These are phyloP conservation scores for Danielia oregonensis DNA, from an alignment of 805 yeast species.

Conservation along the genomic window DNA sequence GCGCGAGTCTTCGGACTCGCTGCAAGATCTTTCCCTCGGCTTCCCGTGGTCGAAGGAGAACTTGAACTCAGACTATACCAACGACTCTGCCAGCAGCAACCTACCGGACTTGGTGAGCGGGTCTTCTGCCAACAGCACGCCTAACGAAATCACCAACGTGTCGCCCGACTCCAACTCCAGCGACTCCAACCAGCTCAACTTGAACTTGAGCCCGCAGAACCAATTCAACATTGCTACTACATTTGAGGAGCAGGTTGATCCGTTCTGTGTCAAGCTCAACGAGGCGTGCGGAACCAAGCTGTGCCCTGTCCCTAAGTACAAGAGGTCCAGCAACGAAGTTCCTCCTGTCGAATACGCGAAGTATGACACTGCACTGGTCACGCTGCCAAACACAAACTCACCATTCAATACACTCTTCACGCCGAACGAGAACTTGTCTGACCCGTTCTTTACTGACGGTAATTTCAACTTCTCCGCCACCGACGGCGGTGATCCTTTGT, in stretches of 20 bases:
- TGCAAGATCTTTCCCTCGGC: constrained; percentile 25
- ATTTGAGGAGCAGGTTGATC: constrained; percentile 67
- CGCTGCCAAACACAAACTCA: constrained; percentile 4
- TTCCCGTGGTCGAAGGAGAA: constrained; percentile 47
- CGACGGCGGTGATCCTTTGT: constrained; percentile 37
- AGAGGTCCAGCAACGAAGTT: constrained; percentile 12
- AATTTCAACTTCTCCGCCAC: constrained; percentile 4
- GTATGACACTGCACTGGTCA: neutral
- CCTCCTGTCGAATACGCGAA: constrained; percentile 3
- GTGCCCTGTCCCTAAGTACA: constrained; percentile 58
- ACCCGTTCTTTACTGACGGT: constrained; percentile 15
- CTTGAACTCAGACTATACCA: constrained; percentile 1
- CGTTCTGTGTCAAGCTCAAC: constrained; percentile 72
- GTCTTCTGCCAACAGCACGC: constrained; percentile 37
- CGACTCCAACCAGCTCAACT: constrained; percentile 4
- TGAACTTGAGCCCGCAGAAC: constrained; percentile 2
- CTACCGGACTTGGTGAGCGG: constrained; percentile 36
- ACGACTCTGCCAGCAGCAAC: constrained; percentile 5
- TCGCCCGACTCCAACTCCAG: constrained; percentile 27
- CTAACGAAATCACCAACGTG: constrained; percentile 32
- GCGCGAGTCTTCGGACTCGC: neutral
- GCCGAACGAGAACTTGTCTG: constrained; percentile 16
- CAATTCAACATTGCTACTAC: constrained; percentile 17
- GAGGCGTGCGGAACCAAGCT: constrained; percentile 80
- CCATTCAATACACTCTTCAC: constrained; percentile 14